Percentiles rank a stretch among this genome's conserved stretches.
phyloP scores from a whole-genome alignment of 148 eudicot species.

The Camellia lanceoleosa region DNA sequence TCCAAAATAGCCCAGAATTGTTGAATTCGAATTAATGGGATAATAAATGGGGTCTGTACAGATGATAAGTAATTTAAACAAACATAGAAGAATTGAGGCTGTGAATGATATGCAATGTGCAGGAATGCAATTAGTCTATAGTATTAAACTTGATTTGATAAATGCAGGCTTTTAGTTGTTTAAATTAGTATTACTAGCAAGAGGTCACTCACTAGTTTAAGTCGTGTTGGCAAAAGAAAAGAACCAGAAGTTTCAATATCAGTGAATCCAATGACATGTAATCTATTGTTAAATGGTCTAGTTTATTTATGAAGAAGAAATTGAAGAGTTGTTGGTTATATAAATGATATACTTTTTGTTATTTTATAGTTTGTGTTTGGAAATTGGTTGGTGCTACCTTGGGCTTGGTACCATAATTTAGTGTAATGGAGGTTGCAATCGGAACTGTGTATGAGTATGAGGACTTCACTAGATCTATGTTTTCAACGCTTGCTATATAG shows the following conservation, averaged over 20 bases:
- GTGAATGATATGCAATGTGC: background rate
- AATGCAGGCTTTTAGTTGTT: background rate
- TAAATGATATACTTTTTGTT: background rate
- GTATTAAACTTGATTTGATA: background rate
- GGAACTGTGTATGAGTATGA: background rate
- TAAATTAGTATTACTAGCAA: background rate
- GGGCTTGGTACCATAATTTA: background rate
- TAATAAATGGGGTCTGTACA: background rate
- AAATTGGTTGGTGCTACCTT: background rate
- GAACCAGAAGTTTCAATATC: background rate
- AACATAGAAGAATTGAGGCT: background rate
- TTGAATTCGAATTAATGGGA: background rate
- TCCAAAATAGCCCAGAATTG: background rate
- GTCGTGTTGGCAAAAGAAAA: background rate
- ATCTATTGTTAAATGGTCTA: background rate
- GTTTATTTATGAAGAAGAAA: background rate
- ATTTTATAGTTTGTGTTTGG: background rate
- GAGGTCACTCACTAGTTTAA: background rate
- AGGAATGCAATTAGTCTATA: background rate
- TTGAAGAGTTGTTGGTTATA: background rate
- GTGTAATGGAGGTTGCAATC: background rate
- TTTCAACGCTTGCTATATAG: background rate
- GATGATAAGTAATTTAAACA: background rate
- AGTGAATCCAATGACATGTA: background rate
- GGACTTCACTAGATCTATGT: background rate